Evolutionary conservation across 805 yeast species (phyloP).

Genomic region (Blastobotrys mokoenaii): DNA sequence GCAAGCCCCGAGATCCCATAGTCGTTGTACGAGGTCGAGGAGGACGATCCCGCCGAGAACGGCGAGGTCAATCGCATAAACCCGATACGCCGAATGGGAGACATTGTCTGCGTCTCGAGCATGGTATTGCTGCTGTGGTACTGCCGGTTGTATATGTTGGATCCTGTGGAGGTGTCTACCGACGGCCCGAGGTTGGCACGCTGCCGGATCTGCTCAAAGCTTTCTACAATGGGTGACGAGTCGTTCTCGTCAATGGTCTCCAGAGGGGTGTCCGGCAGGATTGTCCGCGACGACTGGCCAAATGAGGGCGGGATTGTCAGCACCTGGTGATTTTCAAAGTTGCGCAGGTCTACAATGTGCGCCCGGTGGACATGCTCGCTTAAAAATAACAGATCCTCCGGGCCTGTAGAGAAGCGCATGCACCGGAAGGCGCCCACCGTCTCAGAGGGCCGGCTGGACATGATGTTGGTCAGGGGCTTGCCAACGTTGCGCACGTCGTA

Average conservation of each 20-base stretch:
- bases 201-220: background rate
- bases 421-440: conserved; percentile 61
- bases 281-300: background rate
- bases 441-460: conserved; percentile 34
- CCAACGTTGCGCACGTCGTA: conserved; percentile 63
- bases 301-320: conserved; percentile 29
- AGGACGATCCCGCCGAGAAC: background rate
- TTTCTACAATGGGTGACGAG: background rate
- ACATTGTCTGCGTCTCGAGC: background rate
- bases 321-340: conserved; percentile 67
- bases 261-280: background rate
- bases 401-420: conserved; percentile 50
- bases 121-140: background rate
- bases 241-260: background rate
- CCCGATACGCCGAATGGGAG: too few relatives aligned
- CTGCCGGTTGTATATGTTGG: background rate
- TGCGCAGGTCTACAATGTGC: conserved; percentile 74
- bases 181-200: background rate
- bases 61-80: background rate
- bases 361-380: conserved; percentile 83
- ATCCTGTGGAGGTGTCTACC: background rate
- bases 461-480: conserved; percentile 30
- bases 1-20: conserved; percentile 55
- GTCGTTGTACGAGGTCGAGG: conserved; percentile 19
- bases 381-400: conserved; percentile 68